Base-by-base conservation (phyloP, 2,329 filamentous ascomycete species). In the Ophiostoma piceae region DNA sequence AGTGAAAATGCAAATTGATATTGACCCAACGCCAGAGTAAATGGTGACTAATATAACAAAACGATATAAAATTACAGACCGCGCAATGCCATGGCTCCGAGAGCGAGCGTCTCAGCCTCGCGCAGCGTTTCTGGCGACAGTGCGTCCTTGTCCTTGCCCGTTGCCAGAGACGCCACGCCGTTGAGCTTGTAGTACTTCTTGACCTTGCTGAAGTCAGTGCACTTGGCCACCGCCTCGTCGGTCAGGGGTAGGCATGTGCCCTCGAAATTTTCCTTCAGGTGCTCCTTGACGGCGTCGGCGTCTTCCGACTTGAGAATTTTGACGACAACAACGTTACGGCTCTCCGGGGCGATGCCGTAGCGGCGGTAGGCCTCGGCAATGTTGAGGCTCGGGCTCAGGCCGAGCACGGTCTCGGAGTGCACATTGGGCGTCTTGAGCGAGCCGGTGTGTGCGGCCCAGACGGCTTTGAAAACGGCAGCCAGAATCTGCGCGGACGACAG, bases 351-450 rank as follows among this genome's bases (percentile, higher is more conserved):
- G 71, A 98, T 88, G 66, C 95, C 95, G 76, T 95, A 97, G 69
- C 90, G 89, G 41, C 92, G 90, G 79, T 98, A 98, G 0, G 93
- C 90, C 75, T 97, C 94, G 68, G 92, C 87, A 76, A 99, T 98
- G 78, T 97, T 97, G 77, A 92, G 94, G 73, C 91, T 93, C 0
- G 91, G 85, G 71, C 89, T 94, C 64, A 97, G 82, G 3, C 88
- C 88, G 74, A 90, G 90, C 39, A 97, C 92, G 70, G 92, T 90
- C 79, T 97, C 94, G 0, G 92, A 94, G 78, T 97, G 94, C 4
- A 96, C 87, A 75, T 96, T 97, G 64, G 90, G 88, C 5, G 92
- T 95, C 78, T 89, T 91, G 70, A 94, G 81, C 32, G 85, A 82
- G 6, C 54, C 60, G 72, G 85, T 85, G 3, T 87, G 77, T 71